phyloP scores from a whole-genome alignment of 768 basidiomycete species.

The Fistulinella prunicolor region DNA sequence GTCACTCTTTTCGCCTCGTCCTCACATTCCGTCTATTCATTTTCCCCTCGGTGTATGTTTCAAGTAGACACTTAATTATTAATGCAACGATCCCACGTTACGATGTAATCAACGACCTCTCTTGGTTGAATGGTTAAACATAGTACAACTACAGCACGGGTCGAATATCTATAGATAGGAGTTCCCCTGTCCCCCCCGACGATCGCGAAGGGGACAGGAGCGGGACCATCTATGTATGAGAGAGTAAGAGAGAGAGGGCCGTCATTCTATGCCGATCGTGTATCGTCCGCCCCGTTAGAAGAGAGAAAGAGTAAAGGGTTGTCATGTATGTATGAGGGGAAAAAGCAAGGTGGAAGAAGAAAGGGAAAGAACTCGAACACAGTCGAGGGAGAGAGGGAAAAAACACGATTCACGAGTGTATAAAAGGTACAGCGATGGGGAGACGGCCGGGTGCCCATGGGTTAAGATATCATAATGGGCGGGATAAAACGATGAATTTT shows the following conservation, averaged over 20 bases:
- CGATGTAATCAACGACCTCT: no score
- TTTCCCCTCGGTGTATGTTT: no score
- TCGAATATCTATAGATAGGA: neutral
- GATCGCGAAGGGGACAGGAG: neutral
- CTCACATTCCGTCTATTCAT: neutral
- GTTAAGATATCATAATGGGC: conserved; percentile 9
- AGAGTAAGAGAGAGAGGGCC: neutral
- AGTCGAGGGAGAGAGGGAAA: neutral
- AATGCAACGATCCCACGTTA: no score
- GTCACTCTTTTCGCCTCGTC: conserved; percentile 8
- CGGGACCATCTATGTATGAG: conserved; percentile 6
- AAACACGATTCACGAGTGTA: conserved; percentile 9
- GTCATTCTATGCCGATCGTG: conserved; percentile 18
- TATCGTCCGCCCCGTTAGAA: conserved; percentile 11
- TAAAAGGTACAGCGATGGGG: conserved; percentile 18
- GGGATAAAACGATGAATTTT: conserved; percentile 1
- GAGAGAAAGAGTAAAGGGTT: neutral
- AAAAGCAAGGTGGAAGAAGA: neutral
- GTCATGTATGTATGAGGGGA: conserved; percentile 1
- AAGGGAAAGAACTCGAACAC: neutral
- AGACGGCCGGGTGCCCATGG: neutral
- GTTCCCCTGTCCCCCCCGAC: neutral
- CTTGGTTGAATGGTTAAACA: no score
- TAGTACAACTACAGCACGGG: no score
- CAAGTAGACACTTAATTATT: no score